A percentile compares a stretch with the other conserved stretches of the same genome.
Evolutionary conservation across 768 basidiomycete genomes (phyloP).

Genomic region (Tephrocybe sp.): DNA sequence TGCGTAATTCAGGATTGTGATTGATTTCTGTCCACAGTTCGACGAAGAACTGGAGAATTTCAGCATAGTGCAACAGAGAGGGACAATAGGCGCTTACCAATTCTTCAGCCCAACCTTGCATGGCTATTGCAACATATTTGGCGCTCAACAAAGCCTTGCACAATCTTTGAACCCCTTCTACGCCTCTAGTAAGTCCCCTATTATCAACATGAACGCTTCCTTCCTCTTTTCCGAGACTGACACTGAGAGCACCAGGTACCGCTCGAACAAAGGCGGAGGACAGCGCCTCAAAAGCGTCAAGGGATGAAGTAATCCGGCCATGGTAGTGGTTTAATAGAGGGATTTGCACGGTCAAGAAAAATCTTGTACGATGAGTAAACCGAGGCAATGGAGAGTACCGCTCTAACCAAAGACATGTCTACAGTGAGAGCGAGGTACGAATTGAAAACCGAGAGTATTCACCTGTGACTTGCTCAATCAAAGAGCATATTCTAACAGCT

Average conservation of each 20-base stretch:
- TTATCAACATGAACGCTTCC: conserved; percentile 50
- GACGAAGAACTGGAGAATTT: conserved; percentile 74
- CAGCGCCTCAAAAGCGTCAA: conserved; percentile 93
- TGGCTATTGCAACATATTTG: conserved; percentile 63
- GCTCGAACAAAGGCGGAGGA: conserved; percentile 86
- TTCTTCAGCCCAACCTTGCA: conserved; percentile 90
- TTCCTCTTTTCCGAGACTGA: conserved; percentile 48
- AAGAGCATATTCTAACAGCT: conserved; percentile 76
- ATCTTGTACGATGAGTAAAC: conserved; percentile 74
- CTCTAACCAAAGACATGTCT: conserved; percentile 57
- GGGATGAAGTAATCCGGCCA: conserved; percentile 73
- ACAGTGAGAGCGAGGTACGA: not conserved
- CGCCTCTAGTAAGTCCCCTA: conserved; percentile 73
- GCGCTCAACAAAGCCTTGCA: conserved; percentile 87
- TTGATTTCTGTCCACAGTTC: conserved; percentile 86
- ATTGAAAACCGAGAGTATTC: conserved; percentile 12
- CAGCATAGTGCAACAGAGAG: not conserved
- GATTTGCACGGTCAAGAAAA: conserved; percentile 83
- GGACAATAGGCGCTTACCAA: conserved; percentile 49
- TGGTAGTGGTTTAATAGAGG: conserved; percentile 81
- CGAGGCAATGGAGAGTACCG: conserved; percentile 89
- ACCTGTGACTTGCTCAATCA: conserved; percentile 94
- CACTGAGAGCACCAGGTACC: conserved; percentile 87
- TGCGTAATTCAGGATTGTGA: conserved; percentile 54
- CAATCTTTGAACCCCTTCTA: conserved; percentile 79